Conservation (phyloP, 306 rosid species). For the Cucumis hystrix region DNA sequence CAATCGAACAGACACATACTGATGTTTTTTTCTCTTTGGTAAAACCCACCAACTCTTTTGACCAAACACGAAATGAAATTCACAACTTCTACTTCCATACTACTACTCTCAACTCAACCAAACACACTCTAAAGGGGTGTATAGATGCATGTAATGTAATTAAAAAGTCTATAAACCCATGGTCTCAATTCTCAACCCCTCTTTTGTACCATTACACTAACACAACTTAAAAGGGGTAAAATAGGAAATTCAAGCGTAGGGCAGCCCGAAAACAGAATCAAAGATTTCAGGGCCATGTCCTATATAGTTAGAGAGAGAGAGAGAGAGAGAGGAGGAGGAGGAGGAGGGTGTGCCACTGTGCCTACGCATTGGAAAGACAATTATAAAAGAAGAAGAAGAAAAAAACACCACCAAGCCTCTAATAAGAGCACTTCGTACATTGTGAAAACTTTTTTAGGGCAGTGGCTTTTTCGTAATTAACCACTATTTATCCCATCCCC, state of each 20-base stretch:
- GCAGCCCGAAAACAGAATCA: conserved; percentile 32
- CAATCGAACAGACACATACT: accelerated
- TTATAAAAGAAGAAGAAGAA: background rate
- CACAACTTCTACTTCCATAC: too few relatives aligned
- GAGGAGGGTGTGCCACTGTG: conserved; percentile 23
- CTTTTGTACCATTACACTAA: too few relatives aligned
- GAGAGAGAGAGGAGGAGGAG: background rate
- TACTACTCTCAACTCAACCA: too few relatives aligned
- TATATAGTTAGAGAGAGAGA: conserved; percentile 12
- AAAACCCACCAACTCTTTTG: too few relatives aligned
- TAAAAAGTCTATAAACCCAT: too few relatives aligned
- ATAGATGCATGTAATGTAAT: too few relatives aligned
- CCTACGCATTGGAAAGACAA: conserved; percentile 34
- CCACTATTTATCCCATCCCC: background rate
- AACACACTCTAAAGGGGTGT: too few relatives aligned
- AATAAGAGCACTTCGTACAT: conserved; percentile 43
- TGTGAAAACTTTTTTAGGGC: conserved; percentile 41
- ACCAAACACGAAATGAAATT: too few relatives aligned
- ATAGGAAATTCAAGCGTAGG: conserved; percentile 7
- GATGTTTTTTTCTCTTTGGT: too few relatives aligned
- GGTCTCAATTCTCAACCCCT: too few relatives aligned
- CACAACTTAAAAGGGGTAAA: background rate
- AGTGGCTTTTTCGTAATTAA: background rate
- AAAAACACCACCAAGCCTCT: conserved; percentile 13
- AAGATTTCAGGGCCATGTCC: conserved; percentile 55